Evolutionary conservation across 208 protist genomes (phyloP).

Genomic region (Plasmodiophora brassicae): DNA sequence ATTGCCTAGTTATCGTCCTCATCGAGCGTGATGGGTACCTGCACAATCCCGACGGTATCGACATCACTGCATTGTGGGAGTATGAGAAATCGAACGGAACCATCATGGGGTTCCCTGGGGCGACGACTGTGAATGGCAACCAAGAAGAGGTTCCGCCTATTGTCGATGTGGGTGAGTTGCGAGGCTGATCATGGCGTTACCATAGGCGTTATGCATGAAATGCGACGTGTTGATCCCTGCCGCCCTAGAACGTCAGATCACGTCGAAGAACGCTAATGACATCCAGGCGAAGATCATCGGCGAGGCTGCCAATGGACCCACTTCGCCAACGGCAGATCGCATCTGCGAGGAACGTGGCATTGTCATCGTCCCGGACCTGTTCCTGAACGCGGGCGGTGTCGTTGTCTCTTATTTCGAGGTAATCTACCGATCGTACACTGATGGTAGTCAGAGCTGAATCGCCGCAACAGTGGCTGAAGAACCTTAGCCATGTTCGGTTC

Average conservation of each 20-base stretch:
- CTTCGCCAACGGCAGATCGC: constrained; percentile 63
- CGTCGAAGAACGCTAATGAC: constrained; percentile 59
- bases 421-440: background rate
- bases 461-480: constrained; percentile 73
- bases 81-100: constrained; percentile 48
- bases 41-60: background rate
- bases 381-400: constrained; percentile 74
- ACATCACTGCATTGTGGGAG: background rate
- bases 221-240: constrained; percentile 76
- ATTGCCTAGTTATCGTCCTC: constrained; percentile 13
- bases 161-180: background rate
- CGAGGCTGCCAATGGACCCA: constrained; percentile 75
- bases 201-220: constrained; percentile 53
- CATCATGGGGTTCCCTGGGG: constrained; percentile 63
- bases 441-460: background rate
- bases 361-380: constrained; percentile 70
- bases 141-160: background rate
- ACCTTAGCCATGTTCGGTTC: constrained; percentile 72
- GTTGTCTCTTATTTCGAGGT: constrained; percentile 36
- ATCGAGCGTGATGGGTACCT: constrained; percentile 37
- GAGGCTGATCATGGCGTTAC: background rate
- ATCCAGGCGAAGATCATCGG: constrained; percentile 71
- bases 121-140: constrained; percentile 38
- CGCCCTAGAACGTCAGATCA: constrained; percentile 67
- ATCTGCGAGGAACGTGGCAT: constrained; percentile 54